Evolutionary conservation across 2,329 filamentous ascomycete genomes (phyloP), one percentile per base, ranked within the genome.

Genomic region (Cordyceps pruinosa): DNA sequence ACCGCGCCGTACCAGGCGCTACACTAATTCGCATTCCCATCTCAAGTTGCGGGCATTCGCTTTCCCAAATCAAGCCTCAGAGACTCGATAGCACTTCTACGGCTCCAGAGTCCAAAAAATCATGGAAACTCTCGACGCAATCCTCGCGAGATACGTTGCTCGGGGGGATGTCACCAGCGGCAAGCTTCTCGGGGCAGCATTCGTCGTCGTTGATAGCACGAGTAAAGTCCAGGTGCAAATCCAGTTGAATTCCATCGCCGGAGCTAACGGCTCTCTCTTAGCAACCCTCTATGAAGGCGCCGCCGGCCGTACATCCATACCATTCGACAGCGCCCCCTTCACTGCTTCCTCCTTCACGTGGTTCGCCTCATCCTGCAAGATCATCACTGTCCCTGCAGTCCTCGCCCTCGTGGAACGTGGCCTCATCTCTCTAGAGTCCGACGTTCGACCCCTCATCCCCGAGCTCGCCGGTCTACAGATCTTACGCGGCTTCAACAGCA

Each of bases 361-460:
- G 62, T 62, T 67, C 4, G 69, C 69, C 13, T 72, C 70, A 34
- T 57, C 72, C 61, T 72, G 70, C 46, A 73, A 73, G 60, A 61
- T 72, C n/a, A 48, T 70, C 35, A 71, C 69, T 2, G 60, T 64
- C 6, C 66, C 64, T 1, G 61, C 61, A 34, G 25, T 70, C 6
- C 63, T 73, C 50, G 69, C 71, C 50, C 61, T 70, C 7, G 66
- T 72, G 21, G 67, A 72, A 41, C 55, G 58, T 9, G 65, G 65
- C 5, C 55, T 61, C 1, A 23, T 72, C 26, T 58, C 51, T 2
- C 63, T 72, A 0, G 69, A 71, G 44, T 65, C 66, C 6, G 70
- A 72, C 34, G 37, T 71, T 42, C 65, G 69, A 8, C 28, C 55
- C 0, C 12, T 65, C 1, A 58, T 70, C 0, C 70, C 69, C 1